Base-by-base conservation (phyloP, 805 yeast genomes). In the Myxozyma vanderwaltii region DNA sequence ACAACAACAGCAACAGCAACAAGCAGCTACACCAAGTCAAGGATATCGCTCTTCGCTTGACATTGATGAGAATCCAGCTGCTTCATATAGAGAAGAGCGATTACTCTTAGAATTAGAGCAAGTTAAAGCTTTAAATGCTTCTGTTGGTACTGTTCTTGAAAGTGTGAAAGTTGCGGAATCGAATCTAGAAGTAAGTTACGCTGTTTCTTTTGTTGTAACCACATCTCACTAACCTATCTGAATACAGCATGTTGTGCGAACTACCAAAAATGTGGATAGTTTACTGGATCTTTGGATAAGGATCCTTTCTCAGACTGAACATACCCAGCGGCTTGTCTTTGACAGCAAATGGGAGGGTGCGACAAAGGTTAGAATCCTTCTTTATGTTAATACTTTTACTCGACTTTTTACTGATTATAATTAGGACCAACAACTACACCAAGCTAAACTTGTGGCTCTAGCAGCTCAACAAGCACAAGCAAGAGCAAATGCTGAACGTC, bases 301-400 rank as follows among this genome's bases (percentile, higher is more conserved):
- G 44, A 69, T 71, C 31, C 51, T 71, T 36, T 71, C 74, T 13
- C 72, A 71, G 47, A 65, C 74, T 1, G 72, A 70, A 53, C 73
- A 69, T 40, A 71, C 70, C 8, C 68, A 70, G 38, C 57, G 65
- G 15, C 62, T 71, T 31, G 48, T 71, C 47, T 55, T 55, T 24
- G 62, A 64, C 39, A 59, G 59, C 10, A 54, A 63, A n/a, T 71
- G 74, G 74, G 71, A 67, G 23, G 74, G 74, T 5, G 51, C 61
- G 4, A 64, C 71, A 15, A 57, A 49, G 47, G 73, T 56, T 23
- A 29, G 33, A 29, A 29, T 29, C 33, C 10, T 7, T 29, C 33
- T 29, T 21, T 43, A 39, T 24, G 4, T 21, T 4, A 4, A 26
- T 21, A 1, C 4, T 31, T 26, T 55, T 17, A 7, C 24, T 38